Conservation (phyloP, 2,329 filamentous ascomycete genomes). For the Xylariaceae sp. region DNA sequence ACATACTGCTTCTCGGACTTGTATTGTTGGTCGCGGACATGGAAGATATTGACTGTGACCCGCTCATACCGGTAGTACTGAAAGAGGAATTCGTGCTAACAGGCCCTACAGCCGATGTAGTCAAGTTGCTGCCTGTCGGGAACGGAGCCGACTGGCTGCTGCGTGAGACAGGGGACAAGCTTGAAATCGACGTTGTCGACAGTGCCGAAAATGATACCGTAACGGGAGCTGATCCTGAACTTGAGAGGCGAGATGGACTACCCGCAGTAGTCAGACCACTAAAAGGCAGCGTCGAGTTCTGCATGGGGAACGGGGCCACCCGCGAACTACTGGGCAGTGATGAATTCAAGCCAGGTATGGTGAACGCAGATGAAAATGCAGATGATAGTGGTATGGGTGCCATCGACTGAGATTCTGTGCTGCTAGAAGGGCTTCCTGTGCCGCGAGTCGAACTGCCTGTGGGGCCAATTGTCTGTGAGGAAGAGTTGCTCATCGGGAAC, state of each 20-base stretch:
- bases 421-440: too few species aligned
- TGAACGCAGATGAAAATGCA: background rate
- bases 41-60: too few species aligned
- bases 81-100: background rate
- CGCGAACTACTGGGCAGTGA: background rate
- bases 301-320: constrained; percentile 4
- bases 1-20: too few species aligned
- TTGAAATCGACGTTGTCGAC: constrained; percentile 6
- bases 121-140: background rate
- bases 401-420: too few species aligned
- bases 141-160: background rate
- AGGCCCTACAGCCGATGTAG: background rate
- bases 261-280: constrained; percentile 4
- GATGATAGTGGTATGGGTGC: too few species aligned
- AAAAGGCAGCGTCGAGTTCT: constrained; percentile 5
- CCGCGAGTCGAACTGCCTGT: too few species aligned
- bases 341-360: too few species aligned
- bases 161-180: background rate
- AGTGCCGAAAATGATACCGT: too few species aligned
- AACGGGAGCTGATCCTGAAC: too few species aligned
- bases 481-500: constrained; percentile 15
- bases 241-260: too few species aligned
- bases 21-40: too few species aligned
- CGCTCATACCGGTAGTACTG: too few species aligned
- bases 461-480: constrained; percentile 1